A percentile compares a stretch with the other conserved stretches of the same genome.
These are phyloP conservation scores for Aureococcus anophagefferens DNA, from an alignment of 108 stramenopile genomes.

Conservation along the genomic window DNA sequence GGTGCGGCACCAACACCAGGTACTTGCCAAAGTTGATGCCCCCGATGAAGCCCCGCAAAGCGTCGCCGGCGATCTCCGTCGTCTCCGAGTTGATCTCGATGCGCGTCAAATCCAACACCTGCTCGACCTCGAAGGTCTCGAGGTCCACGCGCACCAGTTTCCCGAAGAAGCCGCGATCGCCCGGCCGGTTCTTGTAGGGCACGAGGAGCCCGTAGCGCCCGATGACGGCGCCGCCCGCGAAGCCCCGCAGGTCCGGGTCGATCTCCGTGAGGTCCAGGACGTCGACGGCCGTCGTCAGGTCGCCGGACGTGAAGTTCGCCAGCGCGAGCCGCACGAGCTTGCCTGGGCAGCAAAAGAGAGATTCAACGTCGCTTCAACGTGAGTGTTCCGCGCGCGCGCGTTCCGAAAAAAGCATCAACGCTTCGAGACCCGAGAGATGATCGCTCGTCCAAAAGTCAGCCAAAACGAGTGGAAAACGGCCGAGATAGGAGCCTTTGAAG, in stretches of 20 bases:
- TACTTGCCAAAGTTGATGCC: constrained; percentile 28
- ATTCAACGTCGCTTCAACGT: too few relatives aligned
- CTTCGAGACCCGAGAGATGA: too few relatives aligned
- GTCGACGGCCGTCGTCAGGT: constrained; percentile 2
- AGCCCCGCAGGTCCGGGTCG: constrained; percentile 36
- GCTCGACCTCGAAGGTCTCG: constrained; percentile 13
- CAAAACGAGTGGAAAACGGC: too few relatives aligned
- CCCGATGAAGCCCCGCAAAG: constrained; percentile 12
- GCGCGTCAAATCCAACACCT: constrained; percentile 11
- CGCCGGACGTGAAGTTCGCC: constrained; percentile 2
- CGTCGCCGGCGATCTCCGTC: not conserved
- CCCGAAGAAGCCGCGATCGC: constrained; percentile 19
- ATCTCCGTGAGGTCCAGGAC: constrained; percentile 28
- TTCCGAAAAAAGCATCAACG: too few relatives aligned
- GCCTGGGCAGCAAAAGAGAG: too few relatives aligned
- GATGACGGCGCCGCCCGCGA: constrained; percentile 35
- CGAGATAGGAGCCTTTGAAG: too few relatives aligned
- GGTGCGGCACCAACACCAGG: constrained; percentile 34
- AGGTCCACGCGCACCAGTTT: constrained; percentile 37
- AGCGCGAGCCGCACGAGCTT: constrained; percentile 22
- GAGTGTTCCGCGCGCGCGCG: too few relatives aligned
- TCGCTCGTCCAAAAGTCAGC: too few relatives aligned
- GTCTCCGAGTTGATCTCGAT: constrained; percentile 1
- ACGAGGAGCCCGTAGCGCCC: constrained; percentile 32
- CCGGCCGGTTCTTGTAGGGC: constrained; percentile 34